Evolutionary conservation across 495 filamentous ascomycete species (phyloP).

Genomic region (Aspergillus cavernicola): DNA sequence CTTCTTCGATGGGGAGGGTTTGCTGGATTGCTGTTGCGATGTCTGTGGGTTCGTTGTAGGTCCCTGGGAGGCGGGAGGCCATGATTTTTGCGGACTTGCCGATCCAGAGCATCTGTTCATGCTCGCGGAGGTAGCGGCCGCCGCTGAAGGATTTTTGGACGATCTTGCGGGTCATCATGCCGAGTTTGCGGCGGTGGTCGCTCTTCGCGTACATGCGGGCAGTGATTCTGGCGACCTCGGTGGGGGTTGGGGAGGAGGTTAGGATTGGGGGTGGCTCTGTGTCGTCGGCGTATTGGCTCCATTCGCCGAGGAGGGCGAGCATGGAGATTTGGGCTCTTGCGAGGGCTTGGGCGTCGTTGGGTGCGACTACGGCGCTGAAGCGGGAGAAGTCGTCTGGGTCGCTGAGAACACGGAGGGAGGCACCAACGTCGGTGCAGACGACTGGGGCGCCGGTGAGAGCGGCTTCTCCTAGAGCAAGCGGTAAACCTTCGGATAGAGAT

Average conservation of each 20-base stretch:
- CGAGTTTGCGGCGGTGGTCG: constrained; percentile 53
- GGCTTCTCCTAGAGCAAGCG: constrained; percentile 62
- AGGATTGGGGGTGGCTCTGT: constrained; percentile 41
- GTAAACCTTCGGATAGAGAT: constrained; percentile 62
- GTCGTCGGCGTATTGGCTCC: constrained; percentile 53
- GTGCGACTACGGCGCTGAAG: constrained; percentile 60
- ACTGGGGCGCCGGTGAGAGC: constrained; percentile 61
- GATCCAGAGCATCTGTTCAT: constrained; percentile 69
- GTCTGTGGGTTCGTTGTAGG: constrained; percentile 25
- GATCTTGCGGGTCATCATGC: constrained; percentile 57
- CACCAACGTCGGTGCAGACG: constrained; percentile 63
- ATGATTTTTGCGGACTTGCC: constrained; percentile 47
- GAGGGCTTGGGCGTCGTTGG: constrained; percentile 56
- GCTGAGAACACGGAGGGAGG: constrained; percentile 59
- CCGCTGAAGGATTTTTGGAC: constrained; percentile 60
- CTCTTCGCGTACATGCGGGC: constrained; percentile 61
- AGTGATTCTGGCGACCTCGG: constrained; percentile 53
- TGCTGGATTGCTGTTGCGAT: constrained; percentile 28
- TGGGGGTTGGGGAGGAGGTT: constrained; percentile 43
- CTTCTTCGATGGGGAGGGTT: constrained; percentile 33
- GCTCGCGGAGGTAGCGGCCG: constrained; percentile 61
- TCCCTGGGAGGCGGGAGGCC: constrained; percentile 28
- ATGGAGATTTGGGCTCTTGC: constrained; percentile 61
- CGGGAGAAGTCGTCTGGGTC: constrained; percentile 54
- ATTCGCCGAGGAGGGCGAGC: constrained; percentile 57